These are phyloP conservation scores for Furcasterigmium furcatum DNA, from an alignment of 2,329 filamentous ascomycete species.

Conservation along the genomic window DNA sequence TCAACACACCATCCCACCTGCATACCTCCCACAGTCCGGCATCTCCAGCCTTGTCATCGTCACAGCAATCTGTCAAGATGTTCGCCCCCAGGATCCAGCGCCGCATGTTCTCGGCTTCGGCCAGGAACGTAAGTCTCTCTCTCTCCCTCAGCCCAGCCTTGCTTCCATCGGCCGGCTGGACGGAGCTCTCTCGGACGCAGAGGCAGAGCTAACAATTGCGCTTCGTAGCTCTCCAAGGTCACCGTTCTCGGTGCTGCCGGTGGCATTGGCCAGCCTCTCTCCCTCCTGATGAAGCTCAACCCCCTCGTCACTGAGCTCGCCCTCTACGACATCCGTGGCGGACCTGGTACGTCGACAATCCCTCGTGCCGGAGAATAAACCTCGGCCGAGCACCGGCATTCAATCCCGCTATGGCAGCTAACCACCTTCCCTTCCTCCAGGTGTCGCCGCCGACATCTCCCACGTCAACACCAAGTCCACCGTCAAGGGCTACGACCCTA, in stretches of 20 bases:
- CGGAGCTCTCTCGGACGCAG: too few species aligned
- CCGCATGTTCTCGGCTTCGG: conserved; percentile 78
- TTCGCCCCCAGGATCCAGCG: conserved; percentile 72
- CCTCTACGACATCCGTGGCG: conserved; percentile 96
- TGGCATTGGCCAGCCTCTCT: conserved; percentile 98
- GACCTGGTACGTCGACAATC: conserved; percentile 65
- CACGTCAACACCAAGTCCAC: conserved; percentile 99
- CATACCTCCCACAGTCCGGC: conserved; percentile 16
- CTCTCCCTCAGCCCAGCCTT: conserved; percentile 5
- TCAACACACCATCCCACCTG: conserved; percentile 13
- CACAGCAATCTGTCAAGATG: conserved; percentile 52
- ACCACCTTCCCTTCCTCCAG: conserved; percentile 43
- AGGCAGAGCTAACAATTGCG: conserved; percentile 16
- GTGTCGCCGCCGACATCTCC: conserved; percentile 96
- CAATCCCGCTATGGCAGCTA: conserved; percentile 8
- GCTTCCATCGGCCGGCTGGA: too few species aligned
- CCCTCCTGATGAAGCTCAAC: conserved; percentile 98
- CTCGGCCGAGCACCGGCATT: not conserved
- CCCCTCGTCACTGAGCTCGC: conserved; percentile 86
- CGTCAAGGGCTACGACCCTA: conserved; percentile 86
- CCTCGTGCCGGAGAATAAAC: not conserved
- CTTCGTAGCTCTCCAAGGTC: conserved; percentile 84
- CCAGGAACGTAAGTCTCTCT: conserved; percentile 62
- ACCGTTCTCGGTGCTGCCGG: conserved; percentile 94
- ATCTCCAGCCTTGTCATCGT: not conserved